These are phyloP conservation scores for Trypanosoma rangeli DNA, from an alignment of 208 protist genomes.

Conservation along the genomic window DNA sequence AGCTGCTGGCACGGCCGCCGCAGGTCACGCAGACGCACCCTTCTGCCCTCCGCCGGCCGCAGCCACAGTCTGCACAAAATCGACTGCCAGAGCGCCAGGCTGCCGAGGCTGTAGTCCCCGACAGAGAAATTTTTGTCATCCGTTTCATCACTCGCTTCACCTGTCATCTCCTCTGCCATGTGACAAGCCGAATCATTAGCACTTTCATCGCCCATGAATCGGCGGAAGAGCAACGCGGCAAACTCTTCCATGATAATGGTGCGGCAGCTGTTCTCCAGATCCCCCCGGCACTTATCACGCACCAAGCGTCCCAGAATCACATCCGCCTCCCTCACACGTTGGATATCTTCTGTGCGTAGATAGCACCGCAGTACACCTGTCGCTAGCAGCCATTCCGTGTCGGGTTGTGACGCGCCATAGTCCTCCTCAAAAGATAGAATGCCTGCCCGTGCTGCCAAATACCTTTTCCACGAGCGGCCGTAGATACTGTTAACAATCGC, in stretches of 20 bases:
- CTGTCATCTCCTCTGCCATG: too few species aligned
- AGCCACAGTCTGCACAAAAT: slow-evolving; percentile 14
- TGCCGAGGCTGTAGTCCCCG: slow-evolving; percentile 9
- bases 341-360: neutral
- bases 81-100: slow-evolving; percentile 15
- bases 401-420: too few species aligned
- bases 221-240: neutral
- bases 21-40: slow-evolving; percentile 25
- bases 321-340: slow-evolving; percentile 3
- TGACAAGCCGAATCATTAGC: too few species aligned
- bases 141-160: neutral
- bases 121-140: neutral
- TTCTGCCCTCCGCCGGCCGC: neutral
- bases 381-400: slow-evolving; percentile 19
- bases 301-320: slow-evolving; percentile 7
- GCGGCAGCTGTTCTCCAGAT: slow-evolving; percentile 20
- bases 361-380: slow-evolving; percentile 19
- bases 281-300: slow-evolving; percentile 7
- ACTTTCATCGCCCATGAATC: too few species aligned
- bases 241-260: slow-evolving; percentile 22
- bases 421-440: slow-evolving; percentile 17
- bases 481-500: slow-evolving; percentile 18
- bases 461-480: slow-evolving; percentile 18
- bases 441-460: slow-evolving; percentile 3
- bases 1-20: slow-evolving; percentile 25